Percentiles rank a stretch among this genome's conserved stretches.
phyloP scores from a whole-genome alignment of 371 early-diverging fungal genomes.

The Mucor mucedo region DNA sequence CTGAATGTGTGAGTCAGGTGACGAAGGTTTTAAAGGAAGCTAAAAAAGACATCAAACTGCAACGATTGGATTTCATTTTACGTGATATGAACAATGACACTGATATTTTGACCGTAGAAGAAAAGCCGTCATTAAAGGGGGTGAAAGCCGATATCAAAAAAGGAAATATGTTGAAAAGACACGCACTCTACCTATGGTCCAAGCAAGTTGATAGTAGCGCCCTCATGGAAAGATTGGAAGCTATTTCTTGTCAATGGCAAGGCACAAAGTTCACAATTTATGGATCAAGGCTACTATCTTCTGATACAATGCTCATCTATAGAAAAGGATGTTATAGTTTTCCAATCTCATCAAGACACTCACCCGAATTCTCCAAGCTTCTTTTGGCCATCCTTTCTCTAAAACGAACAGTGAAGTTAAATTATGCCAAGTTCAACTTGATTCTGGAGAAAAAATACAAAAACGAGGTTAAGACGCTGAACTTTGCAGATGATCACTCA shows the following conservation, averaged over 20 bases:
- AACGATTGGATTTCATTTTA: conserved; percentile 17
- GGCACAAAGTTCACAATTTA: too few species aligned
- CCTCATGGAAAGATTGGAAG: conserved; percentile 13
- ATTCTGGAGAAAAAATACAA: too few species aligned
- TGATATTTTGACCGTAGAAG: conserved; percentile 19
- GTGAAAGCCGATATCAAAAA: conserved; percentile 20
- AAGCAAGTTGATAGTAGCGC: conserved; percentile 9
- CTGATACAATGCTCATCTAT: too few species aligned
- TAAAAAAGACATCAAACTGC: conserved; percentile 4
- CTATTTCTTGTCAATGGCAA: conserved; percentile 9
- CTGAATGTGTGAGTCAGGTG: conserved; percentile 14
- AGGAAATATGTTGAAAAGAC: conserved; percentile 11
- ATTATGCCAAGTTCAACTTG: too few species aligned
- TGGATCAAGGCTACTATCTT: too few species aligned
- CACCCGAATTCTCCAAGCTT: too few species aligned
- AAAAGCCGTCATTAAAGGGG: conserved; percentile 18
- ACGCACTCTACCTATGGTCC: conserved; percentile 16
- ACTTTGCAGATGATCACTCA: too few species aligned
- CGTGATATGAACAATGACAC: conserved; percentile 14
- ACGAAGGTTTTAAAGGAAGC: conserved; percentile 19
- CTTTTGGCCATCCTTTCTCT: too few species aligned
- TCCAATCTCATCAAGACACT: too few species aligned
- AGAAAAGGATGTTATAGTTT: too few species aligned
- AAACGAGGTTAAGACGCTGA: too few species aligned
- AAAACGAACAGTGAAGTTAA: too few species aligned